Evolutionary conservation across 164 flowering plant species (phyloP).

Genomic region (Liquidambar formosana): DNA sequence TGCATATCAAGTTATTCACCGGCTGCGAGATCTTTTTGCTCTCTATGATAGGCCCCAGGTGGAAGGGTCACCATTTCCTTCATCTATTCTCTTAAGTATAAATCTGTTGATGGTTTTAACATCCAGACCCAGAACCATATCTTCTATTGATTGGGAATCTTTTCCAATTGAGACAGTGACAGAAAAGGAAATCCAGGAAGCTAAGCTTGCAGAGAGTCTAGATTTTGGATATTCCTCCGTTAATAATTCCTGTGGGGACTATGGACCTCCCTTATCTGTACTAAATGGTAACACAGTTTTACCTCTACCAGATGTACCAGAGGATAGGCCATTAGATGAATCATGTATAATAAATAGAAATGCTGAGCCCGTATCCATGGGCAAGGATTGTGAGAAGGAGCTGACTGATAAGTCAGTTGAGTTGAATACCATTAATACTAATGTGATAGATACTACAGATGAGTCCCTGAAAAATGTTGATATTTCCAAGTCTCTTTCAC

Average conservation of each 20-base stretch:
- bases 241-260: slow-evolving; percentile 27
- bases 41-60: slow-evolving; percentile 91
- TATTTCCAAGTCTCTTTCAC: slow-evolving; percentile 18
- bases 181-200: slow-evolving; percentile 24
- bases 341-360: slow-evolving; percentile 10
- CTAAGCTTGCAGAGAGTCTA: slow-evolving; percentile 22
- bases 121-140: slow-evolving; percentile 42
- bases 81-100: slow-evolving; percentile 75
- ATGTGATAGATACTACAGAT: slow-evolving; percentile 20
- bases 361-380: slow-evolving; percentile 16
- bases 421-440: slow-evolving; percentile 4
- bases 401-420: slow-evolving; percentile 12
- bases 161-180: slow-evolving; percentile 23
- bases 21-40: slow-evolving; percentile 87
- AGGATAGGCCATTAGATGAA: slow-evolving; percentile 43
- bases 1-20: slow-evolving; percentile 82
- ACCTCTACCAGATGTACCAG: slow-evolving; percentile 40
- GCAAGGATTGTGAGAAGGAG: slow-evolving; percentile 24
- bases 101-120: slow-evolving; percentile 69
- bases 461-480: slow-evolving; percentile 29
- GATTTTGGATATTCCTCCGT: slow-evolving; percentile 26
- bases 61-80: slow-evolving; percentile 93
- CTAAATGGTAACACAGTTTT: slow-evolving; percentile 13
- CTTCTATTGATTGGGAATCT: slow-evolving; percentile 66
- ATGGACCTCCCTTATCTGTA: slow-evolving; percentile 22